Evolutionary conservation across 352 stramenopile species (phyloP).

Genomic region (Globisporangium okanoganense): DNA sequence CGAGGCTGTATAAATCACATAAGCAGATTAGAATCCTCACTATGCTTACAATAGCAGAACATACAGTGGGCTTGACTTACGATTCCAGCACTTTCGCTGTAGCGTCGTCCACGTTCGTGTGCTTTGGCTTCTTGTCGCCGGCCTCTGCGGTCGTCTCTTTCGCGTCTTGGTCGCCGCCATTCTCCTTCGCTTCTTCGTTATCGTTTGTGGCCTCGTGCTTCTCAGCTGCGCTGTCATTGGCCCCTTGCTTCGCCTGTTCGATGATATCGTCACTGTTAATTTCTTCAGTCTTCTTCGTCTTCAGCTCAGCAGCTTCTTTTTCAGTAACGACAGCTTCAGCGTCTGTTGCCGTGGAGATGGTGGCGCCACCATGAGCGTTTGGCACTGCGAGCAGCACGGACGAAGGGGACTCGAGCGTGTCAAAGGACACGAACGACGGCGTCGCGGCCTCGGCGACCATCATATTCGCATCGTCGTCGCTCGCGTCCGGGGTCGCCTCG

Average conservation of each 20-base stretch:
- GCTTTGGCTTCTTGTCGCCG: conserved; percentile 22
- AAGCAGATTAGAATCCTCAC: not conserved
- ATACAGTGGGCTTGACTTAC: conserved; percentile 16
- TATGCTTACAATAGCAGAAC: not conserved
- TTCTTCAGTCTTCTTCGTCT: not conserved
- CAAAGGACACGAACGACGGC: conserved; percentile 9
- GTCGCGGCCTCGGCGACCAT: conserved; percentile 16
- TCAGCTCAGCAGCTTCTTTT: not conserved
- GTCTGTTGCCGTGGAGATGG: too few relatives aligned
- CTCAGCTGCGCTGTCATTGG: not conserved
- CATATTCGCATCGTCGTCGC: not conserved
- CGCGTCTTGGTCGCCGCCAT: conserved; percentile 24
- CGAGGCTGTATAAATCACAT: conserved; percentile 22
- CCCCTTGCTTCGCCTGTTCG: conserved; percentile 8
- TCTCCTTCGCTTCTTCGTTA: conserved; percentile 6
- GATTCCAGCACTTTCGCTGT: conserved; percentile 58
- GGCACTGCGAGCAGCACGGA: not conserved
- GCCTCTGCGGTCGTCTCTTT: conserved; percentile 33
- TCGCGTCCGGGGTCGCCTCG: not conserved
- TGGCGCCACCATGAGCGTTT: not conserved
- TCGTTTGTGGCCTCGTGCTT: not conserved
- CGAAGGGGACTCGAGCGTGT: conserved; percentile 10
- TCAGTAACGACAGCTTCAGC: not conserved
- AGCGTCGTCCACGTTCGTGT: conserved; percentile 58
- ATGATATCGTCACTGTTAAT: conserved; percentile 15